Conservation (phyloP, 306 rosid genomes). For the Malus asiatica region DNA sequence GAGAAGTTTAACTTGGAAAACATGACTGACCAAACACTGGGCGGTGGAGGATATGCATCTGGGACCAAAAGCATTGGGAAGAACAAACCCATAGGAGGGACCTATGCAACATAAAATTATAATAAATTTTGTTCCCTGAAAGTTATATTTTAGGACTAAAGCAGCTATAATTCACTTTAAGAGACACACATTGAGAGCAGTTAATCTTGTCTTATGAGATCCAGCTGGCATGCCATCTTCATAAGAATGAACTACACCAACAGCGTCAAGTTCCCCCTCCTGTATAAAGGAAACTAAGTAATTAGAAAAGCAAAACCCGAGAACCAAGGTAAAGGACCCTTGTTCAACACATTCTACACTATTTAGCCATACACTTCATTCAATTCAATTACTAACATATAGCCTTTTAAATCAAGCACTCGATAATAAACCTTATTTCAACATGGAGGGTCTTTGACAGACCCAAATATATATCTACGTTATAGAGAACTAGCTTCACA, state of each 20-base stretch:
- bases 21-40: constrained; percentile 71
- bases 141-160: constrained; percentile 4
- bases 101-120: constrained; percentile 32
- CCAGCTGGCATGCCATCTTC: constrained; percentile 63
- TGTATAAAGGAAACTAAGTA: constrained; percentile 22
- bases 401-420: neutral
- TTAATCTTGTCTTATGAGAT: constrained; percentile 81
- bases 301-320: constrained; percentile 7
- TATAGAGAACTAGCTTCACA: neutral
- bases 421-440: neutral
- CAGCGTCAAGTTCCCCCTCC: constrained; percentile 79
- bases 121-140: constrained; percentile 5
- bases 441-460: neutral
- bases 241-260: constrained; percentile 77
- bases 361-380: neutral
- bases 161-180: constrained; percentile 14
- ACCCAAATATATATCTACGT: neutral
- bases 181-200: constrained; percentile 69
- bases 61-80: constrained; percentile 84
- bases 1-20: constrained; percentile 12
- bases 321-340: constrained; percentile 9
- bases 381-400: neutral
- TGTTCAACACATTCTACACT: neutral
- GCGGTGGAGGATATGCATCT: constrained; percentile 89
- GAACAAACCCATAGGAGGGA: constrained; percentile 97